phyloP scores from a whole-genome alignment of 352 stramenopile species.

The Pythium phragmitis region DNA sequence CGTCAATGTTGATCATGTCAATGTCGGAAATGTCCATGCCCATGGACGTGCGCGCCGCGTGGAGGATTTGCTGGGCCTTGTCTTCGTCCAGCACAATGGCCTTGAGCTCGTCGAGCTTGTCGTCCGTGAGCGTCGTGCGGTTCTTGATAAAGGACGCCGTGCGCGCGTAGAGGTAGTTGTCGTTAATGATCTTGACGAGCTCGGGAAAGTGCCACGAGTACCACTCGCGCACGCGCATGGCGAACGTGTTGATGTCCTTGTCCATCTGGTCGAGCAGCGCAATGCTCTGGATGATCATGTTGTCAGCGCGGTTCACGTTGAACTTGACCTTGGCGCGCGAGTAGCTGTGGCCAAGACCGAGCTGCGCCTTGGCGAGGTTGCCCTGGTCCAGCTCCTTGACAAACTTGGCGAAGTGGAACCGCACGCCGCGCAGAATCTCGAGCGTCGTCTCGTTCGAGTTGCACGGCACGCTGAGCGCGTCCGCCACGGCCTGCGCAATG shows the following conservation, averaged over 20 bases:
- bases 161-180: constrained; percentile 99
- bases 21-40: constrained; percentile 99
- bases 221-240: constrained; percentile 99
- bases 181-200: constrained; percentile 99
- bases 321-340: constrained; percentile 99
- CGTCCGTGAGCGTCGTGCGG: constrained; percentile 73
- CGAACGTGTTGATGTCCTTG: constrained; percentile 99
- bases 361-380: constrained; percentile 96
- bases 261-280: constrained; percentile 99
- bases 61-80: constrained; percentile 93
- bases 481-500: constrained; percentile 94
- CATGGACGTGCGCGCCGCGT: constrained; percentile 96
- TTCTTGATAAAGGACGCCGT: constrained; percentile 98
- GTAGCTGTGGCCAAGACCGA: constrained; percentile 99
- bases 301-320: constrained; percentile 99
- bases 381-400: constrained; percentile 97
- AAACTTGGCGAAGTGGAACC: constrained; percentile 97
- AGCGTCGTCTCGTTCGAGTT: constrained; percentile 97
- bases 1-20: constrained; percentile 99
- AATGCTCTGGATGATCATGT: constrained; percentile 99
- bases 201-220: constrained; percentile 99
- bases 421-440: constrained; percentile 96
- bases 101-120: constrained; percentile 76
- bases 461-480: constrained; percentile 92
- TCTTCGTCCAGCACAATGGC: constrained; percentile 98